Percentiles rank a stretch among this genome's conserved stretches.
Conservation (phyloP, 140 eudicot species). For the Anethum foeniculum region DNA sequence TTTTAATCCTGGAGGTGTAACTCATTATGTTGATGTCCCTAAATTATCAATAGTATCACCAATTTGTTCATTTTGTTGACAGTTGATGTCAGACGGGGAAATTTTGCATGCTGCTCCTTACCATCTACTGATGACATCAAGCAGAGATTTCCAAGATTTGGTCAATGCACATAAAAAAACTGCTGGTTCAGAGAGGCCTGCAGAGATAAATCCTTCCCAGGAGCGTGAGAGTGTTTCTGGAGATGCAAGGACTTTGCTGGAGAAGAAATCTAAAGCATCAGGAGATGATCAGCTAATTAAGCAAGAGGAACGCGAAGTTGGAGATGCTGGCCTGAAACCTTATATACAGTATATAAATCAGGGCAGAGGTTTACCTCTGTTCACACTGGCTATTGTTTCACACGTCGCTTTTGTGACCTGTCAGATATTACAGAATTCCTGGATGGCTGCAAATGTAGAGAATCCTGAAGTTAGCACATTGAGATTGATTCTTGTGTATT, state of each 20-base stretch:
- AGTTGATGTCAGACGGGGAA: slow-evolving; percentile 90
- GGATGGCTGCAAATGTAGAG: slow-evolving; percentile 97
- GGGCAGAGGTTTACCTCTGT: slow-evolving; percentile 54
- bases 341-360: slow-evolving; percentile 64
- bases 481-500: slow-evolving; percentile 60
- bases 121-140: slow-evolving; percentile 52
- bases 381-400: slow-evolving; percentile 43
- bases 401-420: slow-evolving; percentile 54
- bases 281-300: slow-evolving; percentile 66
- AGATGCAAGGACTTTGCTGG: slow-evolving; percentile 27
- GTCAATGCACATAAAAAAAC: slow-evolving; percentile 93
- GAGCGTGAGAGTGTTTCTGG: slow-evolving; percentile 24
- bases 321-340: slow-evolving; percentile 78
- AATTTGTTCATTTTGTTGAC: slow-evolving; percentile 27
- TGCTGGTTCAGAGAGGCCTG: slow-evolving; percentile 65
- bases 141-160: slow-evolving; percentile 66
- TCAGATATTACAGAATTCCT: slow-evolving; percentile 72
- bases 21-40: not conserved
- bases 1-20: not conserved
- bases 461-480: slow-evolving; percentile 42
- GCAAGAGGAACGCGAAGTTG: slow-evolving; percentile 87
- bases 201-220: slow-evolving; percentile 39
- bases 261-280: slow-evolving; percentile 22
- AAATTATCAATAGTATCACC: not conserved
- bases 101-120: slow-evolving; percentile 69